These are phyloP conservation scores for Cryphonectria japonica DNA, from an alignment of 2,329 filamentous ascomycete genomes.

Conservation along the genomic window DNA sequence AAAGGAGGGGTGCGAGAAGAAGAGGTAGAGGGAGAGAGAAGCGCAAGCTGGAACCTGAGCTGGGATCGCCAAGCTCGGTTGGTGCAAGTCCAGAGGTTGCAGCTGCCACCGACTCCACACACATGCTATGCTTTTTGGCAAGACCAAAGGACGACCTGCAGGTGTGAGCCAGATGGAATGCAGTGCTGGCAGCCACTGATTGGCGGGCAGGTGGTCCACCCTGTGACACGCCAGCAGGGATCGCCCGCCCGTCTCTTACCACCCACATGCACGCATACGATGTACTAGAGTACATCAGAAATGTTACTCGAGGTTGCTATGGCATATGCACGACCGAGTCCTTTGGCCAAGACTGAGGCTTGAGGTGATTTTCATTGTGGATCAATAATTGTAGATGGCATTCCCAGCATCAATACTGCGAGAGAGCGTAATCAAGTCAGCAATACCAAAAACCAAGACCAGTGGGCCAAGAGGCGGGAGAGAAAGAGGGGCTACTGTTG, in stretches of 20 bases:
- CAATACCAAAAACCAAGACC: background rate
- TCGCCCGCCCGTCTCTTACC: slow-evolving; percentile 1
- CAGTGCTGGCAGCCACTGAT: slow-evolving; percentile 20
- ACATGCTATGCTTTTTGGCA: background rate
- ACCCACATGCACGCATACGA: background rate
- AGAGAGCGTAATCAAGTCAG: background rate
- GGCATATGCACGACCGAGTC: background rate
- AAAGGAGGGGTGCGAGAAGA: background rate
- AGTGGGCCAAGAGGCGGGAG: background rate
- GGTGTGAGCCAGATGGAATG: background rate
- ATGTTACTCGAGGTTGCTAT: background rate
- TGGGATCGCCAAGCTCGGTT: slow-evolving; percentile 13
- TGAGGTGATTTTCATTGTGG: too few species aligned
- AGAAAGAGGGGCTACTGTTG: background rate
- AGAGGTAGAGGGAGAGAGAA: slow-evolving; percentile 1
- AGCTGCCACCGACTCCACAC: background rate
- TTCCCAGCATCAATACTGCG: background rate
- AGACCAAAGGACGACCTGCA: background rate
- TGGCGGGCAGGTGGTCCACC: slow-evolving; percentile 12
- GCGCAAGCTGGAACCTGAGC: slow-evolving; percentile 17
- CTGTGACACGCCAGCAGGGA: slow-evolving; percentile 17
- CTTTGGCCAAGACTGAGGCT: too few species aligned
- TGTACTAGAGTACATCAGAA: background rate
- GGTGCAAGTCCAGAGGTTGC: slow-evolving; percentile 14
- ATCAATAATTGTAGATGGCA: too few species aligned